Evolutionary conservation across 2,329 filamentous ascomycete genomes (phyloP), one percentile per base, ranked within the genome.

Genomic region (Cladophialophora exuberans): DNA sequence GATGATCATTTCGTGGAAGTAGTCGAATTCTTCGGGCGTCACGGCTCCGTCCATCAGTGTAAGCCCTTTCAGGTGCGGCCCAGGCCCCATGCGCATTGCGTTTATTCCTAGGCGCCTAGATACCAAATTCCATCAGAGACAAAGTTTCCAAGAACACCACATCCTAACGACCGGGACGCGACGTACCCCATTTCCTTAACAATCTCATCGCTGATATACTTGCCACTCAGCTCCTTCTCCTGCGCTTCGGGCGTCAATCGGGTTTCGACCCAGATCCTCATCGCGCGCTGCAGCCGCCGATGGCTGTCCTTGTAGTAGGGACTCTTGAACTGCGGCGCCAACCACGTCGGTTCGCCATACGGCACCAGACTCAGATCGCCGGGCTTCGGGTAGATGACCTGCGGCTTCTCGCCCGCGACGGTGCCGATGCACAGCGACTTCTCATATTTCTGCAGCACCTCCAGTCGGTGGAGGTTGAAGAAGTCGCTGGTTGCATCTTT

Each of bases 381-480:
- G 6, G 83, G 76, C 67, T 84, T 73, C 1, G 83, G 83, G 20
- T 83, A 83, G 60, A 90, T 79, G 64, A 94, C 82, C 67, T 90
- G 83, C n/a, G 89, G 81, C 66, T 80, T 85, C 76, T 95, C 89
- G 71, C 84, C 87, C 62, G 83, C 76, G 67, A 96, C 72, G 13
- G 83, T 88, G 66, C 90, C 90, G 64, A 95, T 81, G 72, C 83
- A 87, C 18, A 95, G 80, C 65, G 83, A 79, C 44, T 35, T 42
- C 77, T 52, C 49, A 28, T 94, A 94, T 71, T 90, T 91, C 57
- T 84, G 76, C 11, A 95, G 80, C n/a, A 94, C 88, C 72, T 95
- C 90, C 65, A 95, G 89, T 25, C 90, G 80, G 75, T 96, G 90
- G 47, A 96, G 84, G 76, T 94, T 94, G 82, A 95, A 95, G 35